Percentiles rank a stretch among this genome's conserved stretches.
phyloP scores from a whole-genome alignment of 2,329 filamentous ascomycete species.

The Drechslera avenae region DNA sequence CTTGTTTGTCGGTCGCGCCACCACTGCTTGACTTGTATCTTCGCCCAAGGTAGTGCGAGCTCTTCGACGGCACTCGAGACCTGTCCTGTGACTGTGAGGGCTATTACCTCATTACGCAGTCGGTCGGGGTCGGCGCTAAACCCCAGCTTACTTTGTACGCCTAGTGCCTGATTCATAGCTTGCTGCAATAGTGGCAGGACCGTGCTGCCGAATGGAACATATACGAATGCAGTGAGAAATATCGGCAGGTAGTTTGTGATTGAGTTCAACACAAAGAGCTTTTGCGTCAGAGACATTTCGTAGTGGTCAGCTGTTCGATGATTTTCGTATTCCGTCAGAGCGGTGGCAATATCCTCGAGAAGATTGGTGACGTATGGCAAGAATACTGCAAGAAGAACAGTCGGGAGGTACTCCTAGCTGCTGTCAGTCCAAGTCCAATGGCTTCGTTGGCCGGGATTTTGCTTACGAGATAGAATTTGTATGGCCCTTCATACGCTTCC shows the following conservation, averaged over 20 bases:
- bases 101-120: constrained; percentile 42
- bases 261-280: constrained; percentile 43
- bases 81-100: constrained; percentile 42
- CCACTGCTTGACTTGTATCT: constrained; percentile 35
- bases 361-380: constrained; percentile 38
- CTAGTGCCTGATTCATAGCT: constrained; percentile 23
- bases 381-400: constrained; percentile 37
- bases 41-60: constrained; percentile 38
- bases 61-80: constrained; percentile 39
- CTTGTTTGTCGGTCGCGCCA: constrained; percentile 34
- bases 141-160: constrained; percentile 14
- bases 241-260: constrained; percentile 45
- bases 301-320: constrained; percentile 39
- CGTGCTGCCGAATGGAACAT: constrained; percentile 36
- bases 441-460: neutral
- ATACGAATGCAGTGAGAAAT: constrained; percentile 42
- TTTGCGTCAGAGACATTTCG: constrained; percentile 44
- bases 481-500: constrained; percentile 42
- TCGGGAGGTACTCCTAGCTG: constrained; percentile 41
- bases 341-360: constrained; percentile 33
- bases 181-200: constrained; percentile 33
- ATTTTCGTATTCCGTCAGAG: constrained; percentile 43
- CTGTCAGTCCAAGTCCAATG: constrained; percentile 6
- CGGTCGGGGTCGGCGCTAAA: constrained; percentile 38
- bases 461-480: constrained; percentile 38